phyloP scores from a whole-genome alignment of 208 protist genomes.

The Leishmania braziliensis region DNA sequence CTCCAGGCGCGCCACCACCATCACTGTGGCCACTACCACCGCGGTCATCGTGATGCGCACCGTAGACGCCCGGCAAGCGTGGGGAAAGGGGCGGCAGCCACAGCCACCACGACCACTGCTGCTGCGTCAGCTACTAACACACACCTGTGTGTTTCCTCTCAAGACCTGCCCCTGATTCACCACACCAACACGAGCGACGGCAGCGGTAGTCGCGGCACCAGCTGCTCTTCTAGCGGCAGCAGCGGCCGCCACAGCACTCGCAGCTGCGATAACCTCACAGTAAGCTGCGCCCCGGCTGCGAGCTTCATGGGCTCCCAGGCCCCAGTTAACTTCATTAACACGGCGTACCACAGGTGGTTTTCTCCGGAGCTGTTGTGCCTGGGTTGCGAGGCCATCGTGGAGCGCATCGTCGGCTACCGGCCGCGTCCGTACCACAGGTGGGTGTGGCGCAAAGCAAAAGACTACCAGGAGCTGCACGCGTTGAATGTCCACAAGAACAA shows the following conservation, averaged over 20 bases:
- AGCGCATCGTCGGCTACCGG: conserved; percentile 32
- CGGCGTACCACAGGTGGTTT: conserved; percentile 59
- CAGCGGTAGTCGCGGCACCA: too few relatives aligned
- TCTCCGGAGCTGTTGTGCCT: conserved; percentile 33
- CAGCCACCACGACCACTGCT: not conserved
- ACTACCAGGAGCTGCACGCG: conserved; percentile 34
- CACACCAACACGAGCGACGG: not conserved
- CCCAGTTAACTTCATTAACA: conserved; percentile 37
- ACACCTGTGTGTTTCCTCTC: not conserved
- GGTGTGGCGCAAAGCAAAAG: conserved; percentile 43
- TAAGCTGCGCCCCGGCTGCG: not conserved
- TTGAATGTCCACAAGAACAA: conserved; percentile 34
- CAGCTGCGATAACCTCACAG: conserved; percentile 7
- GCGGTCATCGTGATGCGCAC: not conserved
- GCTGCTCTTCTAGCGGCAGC: not conserved
- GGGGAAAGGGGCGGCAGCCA: not conserved
- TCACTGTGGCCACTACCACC: not conserved
- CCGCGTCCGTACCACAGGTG: conserved; percentile 42
- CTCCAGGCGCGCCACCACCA: not conserved
- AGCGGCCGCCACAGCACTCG: not conserved
- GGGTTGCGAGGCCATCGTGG: conserved; percentile 35
- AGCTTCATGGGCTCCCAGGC: not conserved
- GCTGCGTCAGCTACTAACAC: not conserved
- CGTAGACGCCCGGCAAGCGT: not conserved
- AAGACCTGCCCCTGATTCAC: not conserved